Evolutionary conservation across 1,284 basidiomycete species (phyloP).

Genomic region (Moniliophthora roreri): DNA sequence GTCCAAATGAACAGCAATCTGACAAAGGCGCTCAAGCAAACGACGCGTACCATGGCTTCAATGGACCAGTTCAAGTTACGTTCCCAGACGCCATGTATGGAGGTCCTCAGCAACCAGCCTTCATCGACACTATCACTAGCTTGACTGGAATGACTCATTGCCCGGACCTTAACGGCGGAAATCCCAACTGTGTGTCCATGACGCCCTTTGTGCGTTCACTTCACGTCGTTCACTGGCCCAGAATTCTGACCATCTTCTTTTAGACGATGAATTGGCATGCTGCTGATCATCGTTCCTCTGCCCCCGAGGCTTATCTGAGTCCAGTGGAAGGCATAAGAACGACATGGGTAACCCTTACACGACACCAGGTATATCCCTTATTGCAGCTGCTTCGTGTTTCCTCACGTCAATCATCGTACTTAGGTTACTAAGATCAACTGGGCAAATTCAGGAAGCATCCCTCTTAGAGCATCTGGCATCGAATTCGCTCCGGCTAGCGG

Average conservation of each 20-base stretch:
- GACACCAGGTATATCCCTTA: constrained; percentile 26
- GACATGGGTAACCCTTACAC: constrained; percentile 35
- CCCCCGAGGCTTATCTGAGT: constrained; percentile 34
- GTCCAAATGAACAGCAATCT: constrained; percentile 48
- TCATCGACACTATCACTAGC: constrained; percentile 45
- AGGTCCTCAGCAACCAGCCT: constrained; percentile 53
- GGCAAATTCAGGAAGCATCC: constrained; percentile 23
- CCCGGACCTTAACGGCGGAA: constrained; percentile 54
- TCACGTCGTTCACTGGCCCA: neutral
- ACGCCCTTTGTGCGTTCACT: constrained; percentile 39
- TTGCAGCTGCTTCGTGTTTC: neutral
- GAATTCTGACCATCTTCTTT: neutral
- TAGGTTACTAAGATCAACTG: constrained; percentile 37
- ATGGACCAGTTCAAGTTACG: constrained; percentile 55
- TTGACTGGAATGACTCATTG: constrained; percentile 46
- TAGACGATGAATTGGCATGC: constrained; percentile 38
- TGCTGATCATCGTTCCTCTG: constrained; percentile 33
- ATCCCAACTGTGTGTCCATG: constrained; percentile 54
- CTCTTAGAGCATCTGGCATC: constrained; percentile 33
- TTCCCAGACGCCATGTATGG: constrained; percentile 54
- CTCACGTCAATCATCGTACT: neutral
- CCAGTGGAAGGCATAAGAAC: constrained; percentile 32
- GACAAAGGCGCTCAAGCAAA: constrained; percentile 48
- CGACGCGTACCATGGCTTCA: constrained; percentile 47
- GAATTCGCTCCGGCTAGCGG: constrained; percentile 31